phyloP scores from a whole-genome alignment of 2,329 filamentous ascomycete species.

The Xylaria sp. region DNA sequence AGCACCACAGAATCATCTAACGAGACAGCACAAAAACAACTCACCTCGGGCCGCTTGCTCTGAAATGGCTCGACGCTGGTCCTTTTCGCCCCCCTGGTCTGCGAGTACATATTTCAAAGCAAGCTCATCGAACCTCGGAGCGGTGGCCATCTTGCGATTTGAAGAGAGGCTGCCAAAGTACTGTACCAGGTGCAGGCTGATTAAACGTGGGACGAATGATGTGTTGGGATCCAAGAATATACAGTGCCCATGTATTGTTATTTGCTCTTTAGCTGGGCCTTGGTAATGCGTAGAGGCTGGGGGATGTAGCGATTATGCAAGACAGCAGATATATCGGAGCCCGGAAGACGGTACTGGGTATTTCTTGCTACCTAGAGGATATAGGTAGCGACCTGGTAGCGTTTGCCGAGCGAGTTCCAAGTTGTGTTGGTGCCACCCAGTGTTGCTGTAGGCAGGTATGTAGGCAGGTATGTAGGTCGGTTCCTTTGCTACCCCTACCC shows the following conservation, averaged over 20 bases:
- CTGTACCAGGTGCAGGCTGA: constrained; percentile 5
- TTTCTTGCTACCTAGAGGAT: too few relatives aligned
- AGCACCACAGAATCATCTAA: background rate
- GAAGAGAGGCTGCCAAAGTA: background rate
- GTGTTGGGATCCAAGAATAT: background rate
- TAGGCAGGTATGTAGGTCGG: too few relatives aligned
- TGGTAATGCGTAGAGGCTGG: too few relatives aligned
- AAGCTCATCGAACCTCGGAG: constrained; percentile 53
- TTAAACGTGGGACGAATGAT: background rate
- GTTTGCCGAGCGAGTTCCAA: too few relatives aligned
- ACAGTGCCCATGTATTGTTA: background rate
- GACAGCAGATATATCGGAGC: too few relatives aligned
- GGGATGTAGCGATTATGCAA: too few relatives aligned
- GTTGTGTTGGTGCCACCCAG: too few relatives aligned
- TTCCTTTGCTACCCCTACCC: too few relatives aligned
- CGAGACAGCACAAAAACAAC: background rate
- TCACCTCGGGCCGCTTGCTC: constrained; percentile 49
- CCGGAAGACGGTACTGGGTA: too few relatives aligned
- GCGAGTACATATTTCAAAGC: constrained; percentile 61
- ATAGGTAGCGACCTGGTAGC: too few relatives aligned
- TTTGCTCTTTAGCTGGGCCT: background rate
- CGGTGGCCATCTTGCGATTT: constrained; percentile 55
- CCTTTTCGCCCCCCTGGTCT: constrained; percentile 50
- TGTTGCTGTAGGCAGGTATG: too few relatives aligned
- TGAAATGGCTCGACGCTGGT: constrained; percentile 45